Base-by-base conservation (phyloP, 768 basidiomycete species). In the Boletus pseudopeckii region DNA sequence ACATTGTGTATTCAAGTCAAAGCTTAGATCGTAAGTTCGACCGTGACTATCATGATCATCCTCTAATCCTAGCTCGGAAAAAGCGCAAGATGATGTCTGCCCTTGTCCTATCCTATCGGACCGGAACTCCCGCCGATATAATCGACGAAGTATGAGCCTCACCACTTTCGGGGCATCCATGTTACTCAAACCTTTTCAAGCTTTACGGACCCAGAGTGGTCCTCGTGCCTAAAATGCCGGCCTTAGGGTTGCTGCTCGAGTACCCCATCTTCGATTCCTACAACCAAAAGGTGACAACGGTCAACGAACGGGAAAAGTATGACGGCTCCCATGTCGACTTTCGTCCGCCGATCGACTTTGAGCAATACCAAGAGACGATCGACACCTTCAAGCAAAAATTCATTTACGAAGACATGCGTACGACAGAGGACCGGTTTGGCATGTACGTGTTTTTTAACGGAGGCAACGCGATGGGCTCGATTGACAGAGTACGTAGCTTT, bases 81-180 rank as follows among this genome's bases (percentile, higher is more conserved):
- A 66, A 98, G 96, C 88, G 97, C 55, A 99, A 99, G 74, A 99
- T 99, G 97, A 91, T 98, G 74, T 82, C 87, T 4, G 80, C 83
- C 33, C 77, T 94, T 17, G 83, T 98, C n/a, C 75, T 98, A 39
- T 75, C 84, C 17, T 83, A 82, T 63, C 79, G 96, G 53, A 90
- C 91, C 5, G 75, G 75, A 4, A 88, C 91, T 0, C 91, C 95
- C 1, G 69, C 84, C 14, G 74, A 81, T 4, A 70, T 98, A 43
- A 83, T 98, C 42, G 80, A 85, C 55, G 85, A 91, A 72, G 90
- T 86, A 66, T 4, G 9, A 56, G 36, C 33, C 40, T 15, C 45
- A 1, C 54, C 33, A 41, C 37, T 36, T 15, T 24, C 20, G 11
- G 34, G 2, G 11, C 5, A 1, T 41, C 10, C 48, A 18, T n/a